Evolutionary conservation across 2,329 filamentous ascomycete genomes (phyloP), one percentile per base, ranked within the genome.

Genomic region (Acephala macrosclerotiorum): DNA sequence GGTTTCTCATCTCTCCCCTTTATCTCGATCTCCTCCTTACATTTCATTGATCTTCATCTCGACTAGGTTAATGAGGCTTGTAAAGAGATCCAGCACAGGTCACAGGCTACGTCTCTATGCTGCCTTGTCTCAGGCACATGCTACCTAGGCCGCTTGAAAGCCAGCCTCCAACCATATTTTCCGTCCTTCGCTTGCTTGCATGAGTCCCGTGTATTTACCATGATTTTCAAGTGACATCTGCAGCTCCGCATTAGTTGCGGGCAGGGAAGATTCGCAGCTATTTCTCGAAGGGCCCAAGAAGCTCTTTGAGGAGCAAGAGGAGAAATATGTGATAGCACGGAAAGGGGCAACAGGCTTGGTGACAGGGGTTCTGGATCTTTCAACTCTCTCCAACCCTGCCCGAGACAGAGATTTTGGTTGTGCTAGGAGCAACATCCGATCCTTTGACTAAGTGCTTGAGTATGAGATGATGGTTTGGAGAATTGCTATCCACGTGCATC

Each of bases 401-500:
- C 51, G 59, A 67, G 64, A 67, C 64, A 66, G 18, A 42, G 36
- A 49, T 33, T 56, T 47, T 35, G 36, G 57, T 25, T 53, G n/a
- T 58, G 57, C 3, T 63, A 47, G 33, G 18, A 38, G 42, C 62
- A 66, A 63, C 38, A 61, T 49, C 62, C 58, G 56, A 45, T 36
- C 38, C 57, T 63, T 45, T 66, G 53, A 60, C 45, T 40, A 26
- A 26, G 57, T 33, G 58, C 57, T 60, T 60, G 16, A 58, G 42
- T 22, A 66, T 66, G 69, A 66, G 64, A 63, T 64, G 58, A 57
- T 61, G 51, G 25, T 45, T 60, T 67, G 58, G 58, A 67, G 60
- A 55, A 67, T 64, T 70, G 47, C 71, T 74, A 72, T 79, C 81
- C 82, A 84, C 81, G 80, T 84, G 82, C 84, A 82, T 83, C 83